Evolutionary conservation across 2,329 filamentous ascomycete species (phyloP).

Genomic region (Neopestalotiopsis clavispora): DNA sequence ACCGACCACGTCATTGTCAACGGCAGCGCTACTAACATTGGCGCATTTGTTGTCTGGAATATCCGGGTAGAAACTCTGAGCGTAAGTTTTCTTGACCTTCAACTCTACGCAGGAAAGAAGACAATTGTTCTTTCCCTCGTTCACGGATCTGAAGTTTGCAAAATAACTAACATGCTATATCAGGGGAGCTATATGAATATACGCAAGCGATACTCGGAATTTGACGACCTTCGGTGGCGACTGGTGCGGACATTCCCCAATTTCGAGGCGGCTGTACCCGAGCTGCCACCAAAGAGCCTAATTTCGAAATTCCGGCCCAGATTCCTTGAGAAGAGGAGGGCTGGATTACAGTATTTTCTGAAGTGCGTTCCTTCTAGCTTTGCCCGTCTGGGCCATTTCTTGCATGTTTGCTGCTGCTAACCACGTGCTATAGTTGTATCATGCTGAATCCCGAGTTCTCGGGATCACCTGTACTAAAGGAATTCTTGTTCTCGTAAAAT

Average conservation of each 20-base stretch:
- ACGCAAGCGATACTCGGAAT: conserved; percentile 86
- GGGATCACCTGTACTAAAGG: conserved; percentile 86
- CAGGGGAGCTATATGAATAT: conserved; percentile 67
- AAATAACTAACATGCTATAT: conserved; percentile 22
- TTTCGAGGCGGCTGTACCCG: conserved; percentile 84
- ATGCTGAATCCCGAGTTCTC: conserved; percentile 93
- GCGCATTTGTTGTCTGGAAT: conserved; percentile 97
- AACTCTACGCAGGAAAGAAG: too few relatives aligned
- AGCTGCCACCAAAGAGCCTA: conserved; percentile 87
- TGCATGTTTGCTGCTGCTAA: not conserved
- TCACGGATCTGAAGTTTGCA: not conserved
- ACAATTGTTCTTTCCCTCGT: not conserved
- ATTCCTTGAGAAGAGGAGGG: conserved; percentile 84
- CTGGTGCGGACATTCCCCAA: conserved; percentile 82
- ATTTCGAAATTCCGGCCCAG: conserved; percentile 83
- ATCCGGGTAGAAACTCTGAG: conserved; percentile 85
- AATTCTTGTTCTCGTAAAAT: conserved; percentile 76
- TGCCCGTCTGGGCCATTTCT: not conserved
- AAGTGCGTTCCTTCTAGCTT: conserved; percentile 65
- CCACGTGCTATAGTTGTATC: conserved; percentile 68
- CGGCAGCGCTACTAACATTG: conserved; percentile 62
- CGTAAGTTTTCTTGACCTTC: conserved; percentile 53
- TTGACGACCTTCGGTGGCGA: conserved; percentile 78
- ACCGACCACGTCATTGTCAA: conserved; percentile 62
- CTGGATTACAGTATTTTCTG: conserved; percentile 88